phyloP scores from a whole-genome alignment of 352 stramenopile genomes.

The Thraustochytrium sp. region DNA sequence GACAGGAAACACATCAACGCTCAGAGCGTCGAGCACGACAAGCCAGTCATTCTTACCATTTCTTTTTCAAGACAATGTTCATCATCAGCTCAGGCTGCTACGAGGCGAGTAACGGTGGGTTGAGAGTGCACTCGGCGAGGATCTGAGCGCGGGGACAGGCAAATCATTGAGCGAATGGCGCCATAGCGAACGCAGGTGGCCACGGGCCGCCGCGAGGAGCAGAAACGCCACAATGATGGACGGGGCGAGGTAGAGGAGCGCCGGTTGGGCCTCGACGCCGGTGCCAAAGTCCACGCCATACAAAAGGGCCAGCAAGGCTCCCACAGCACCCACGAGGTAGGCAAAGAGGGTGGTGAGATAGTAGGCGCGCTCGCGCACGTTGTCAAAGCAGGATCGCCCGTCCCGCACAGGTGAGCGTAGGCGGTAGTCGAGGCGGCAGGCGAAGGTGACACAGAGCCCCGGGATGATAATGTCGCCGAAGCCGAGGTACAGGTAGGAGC shows the following conservation, averaged over 20 bases:
- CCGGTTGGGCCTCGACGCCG: slow-evolving; percentile 61
- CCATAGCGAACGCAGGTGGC: slow-evolving; percentile 6
- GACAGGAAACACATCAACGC: too few relatives aligned
- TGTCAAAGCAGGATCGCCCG: neutral
- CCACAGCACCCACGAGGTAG: slow-evolving; percentile 24
- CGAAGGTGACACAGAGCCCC: slow-evolving; percentile 55
- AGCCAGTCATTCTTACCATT: too few relatives aligned
- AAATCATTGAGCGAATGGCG: neutral
- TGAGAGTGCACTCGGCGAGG: too few relatives aligned
- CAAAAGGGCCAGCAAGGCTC: slow-evolving; percentile 31
- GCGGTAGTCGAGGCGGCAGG: slow-evolving; percentile 33
- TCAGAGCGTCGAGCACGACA: too few relatives aligned
- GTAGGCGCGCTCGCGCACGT: slow-evolving; percentile 1
- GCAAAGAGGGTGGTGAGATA: slow-evolving; percentile 16
- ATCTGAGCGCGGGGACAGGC: too few relatives aligned
- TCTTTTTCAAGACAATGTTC: too few relatives aligned
- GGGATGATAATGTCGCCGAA: slow-evolving; percentile 74
- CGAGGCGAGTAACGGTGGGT: too few relatives aligned
- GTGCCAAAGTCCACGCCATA: slow-evolving; percentile 55
- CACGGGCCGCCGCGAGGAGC: neutral
- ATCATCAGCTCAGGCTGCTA: too few relatives aligned
- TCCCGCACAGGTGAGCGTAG: neutral
- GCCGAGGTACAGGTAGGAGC: slow-evolving; percentile 63
- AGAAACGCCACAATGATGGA: slow-evolving; percentile 16
- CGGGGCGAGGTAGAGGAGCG: slow-evolving; percentile 75